These are phyloP conservation scores for Cladophialophora carrionii DNA, from an alignment of 2,329 filamentous ascomycete genomes.

Conservation along the genomic window DNA sequence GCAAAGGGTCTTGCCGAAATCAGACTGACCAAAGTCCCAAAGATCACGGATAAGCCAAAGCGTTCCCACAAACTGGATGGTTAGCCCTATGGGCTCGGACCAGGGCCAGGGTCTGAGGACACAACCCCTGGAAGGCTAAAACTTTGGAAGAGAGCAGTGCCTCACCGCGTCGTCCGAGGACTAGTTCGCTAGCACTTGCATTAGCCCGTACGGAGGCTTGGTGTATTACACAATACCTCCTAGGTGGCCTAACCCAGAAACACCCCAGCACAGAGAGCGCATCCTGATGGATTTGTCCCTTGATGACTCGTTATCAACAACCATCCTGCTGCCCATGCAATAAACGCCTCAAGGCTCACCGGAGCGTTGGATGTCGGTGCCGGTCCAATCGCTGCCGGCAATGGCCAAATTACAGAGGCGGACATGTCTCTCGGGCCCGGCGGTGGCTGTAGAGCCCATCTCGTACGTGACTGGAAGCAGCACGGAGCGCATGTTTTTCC, in stretches of 20 bases:
- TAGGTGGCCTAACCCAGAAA: not conserved
- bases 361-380: not conserved
- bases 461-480: not conserved
- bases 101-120: slow-evolving; percentile 7
- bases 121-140: slow-evolving; percentile 6
- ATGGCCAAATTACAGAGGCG: not conserved
- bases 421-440: too few relatives aligned
- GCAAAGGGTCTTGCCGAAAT: slow-evolving; percentile 30
- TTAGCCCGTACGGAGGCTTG: not conserved
- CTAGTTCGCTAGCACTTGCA: not conserved
- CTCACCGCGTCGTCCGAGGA: slow-evolving; percentile 10
- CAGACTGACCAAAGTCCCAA: slow-evolving; percentile 22
- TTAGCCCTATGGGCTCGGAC: slow-evolving; percentile 19
- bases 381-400: not conserved
- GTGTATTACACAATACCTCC: not conserved
- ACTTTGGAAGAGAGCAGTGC: slow-evolving; percentile 4
- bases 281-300: not conserved
- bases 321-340: not conserved
- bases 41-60: slow-evolving; percentile 16
- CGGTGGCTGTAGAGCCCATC: not conserved
- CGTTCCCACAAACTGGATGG: slow-evolving; percentile 5
- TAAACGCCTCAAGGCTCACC: not conserved
- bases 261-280: not conserved
- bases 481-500: not conserved
- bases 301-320: not conserved